These are phyloP conservation scores for Dovyalis caffra DNA, from an alignment of 345 rosid species.

Conservation along the genomic window DNA sequence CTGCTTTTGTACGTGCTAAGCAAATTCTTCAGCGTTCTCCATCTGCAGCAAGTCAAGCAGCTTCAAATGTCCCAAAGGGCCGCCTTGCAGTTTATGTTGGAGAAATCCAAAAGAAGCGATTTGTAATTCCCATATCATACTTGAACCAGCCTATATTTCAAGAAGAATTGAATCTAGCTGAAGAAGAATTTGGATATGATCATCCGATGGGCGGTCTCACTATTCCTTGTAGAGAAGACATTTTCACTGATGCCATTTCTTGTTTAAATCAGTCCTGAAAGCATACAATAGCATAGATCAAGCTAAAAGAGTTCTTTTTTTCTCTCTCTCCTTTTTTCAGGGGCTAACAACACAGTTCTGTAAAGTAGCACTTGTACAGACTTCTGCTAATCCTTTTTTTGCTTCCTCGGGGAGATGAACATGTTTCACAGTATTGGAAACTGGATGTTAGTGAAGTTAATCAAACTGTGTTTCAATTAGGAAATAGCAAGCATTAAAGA, in stretches of 20 bases:
- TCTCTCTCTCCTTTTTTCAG: neutral
- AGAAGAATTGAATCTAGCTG: constrained; percentile 24
- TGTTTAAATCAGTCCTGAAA: neutral
- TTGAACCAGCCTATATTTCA: constrained; percentile 41
- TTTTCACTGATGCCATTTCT: constrained; percentile 17
- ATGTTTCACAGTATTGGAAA: no score
- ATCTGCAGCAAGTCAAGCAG: neutral
- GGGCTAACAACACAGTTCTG: neutral
- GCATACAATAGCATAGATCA: no score
- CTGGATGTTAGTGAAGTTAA: no score
- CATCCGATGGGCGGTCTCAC: constrained; percentile 21
- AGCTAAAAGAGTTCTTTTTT: no score
- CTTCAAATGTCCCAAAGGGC: constrained; percentile 29
- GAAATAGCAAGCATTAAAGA: no score
- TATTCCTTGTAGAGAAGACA: constrained; percentile 27
- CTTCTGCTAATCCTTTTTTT: no score
- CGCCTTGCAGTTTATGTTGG: constrained; percentile 26
- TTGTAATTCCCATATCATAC: constrained; percentile 37
- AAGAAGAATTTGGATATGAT: constrained; percentile 32
- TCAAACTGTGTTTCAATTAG: no score
- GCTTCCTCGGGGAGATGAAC: no score
- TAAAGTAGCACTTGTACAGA: no score
- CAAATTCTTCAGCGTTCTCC: neutral
- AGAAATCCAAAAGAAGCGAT: constrained; percentile 32
- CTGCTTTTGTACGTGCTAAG: constrained; percentile 5